Percentiles rank a stretch among this genome's conserved stretches.
Conservation (phyloP, 305 asterid species). For the Solanum hybrid region DNA sequence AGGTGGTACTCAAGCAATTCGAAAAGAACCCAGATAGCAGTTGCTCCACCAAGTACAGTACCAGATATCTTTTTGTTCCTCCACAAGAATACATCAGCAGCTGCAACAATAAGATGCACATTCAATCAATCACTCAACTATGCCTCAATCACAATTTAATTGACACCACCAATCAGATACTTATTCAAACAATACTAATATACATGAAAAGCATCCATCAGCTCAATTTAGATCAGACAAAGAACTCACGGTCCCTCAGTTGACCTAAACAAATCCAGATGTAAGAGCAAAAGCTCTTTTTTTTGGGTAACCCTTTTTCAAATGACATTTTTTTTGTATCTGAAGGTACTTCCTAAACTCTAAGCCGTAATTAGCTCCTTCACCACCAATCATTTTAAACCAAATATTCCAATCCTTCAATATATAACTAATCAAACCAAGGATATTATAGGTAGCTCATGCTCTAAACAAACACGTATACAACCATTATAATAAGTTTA, state of each 20-base stretch:
- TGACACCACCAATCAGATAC: neutral
- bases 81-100: slow-evolving; percentile 92
- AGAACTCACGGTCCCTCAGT: neutral
- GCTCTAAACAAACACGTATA: neutral
- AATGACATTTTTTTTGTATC: neutral
- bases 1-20: slow-evolving; percentile 76
- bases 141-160: neutral
- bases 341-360: neutral
- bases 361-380: neutral
- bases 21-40: slow-evolving; percentile 75
- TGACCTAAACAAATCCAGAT: neutral
- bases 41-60: slow-evolving; percentile 59
- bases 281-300: neutral
- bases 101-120: slow-evolving; percentile 27
- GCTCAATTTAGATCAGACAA: neutral
- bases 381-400: neutral
- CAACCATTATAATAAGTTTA: neutral
- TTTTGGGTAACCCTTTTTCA: neutral
- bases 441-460: neutral
- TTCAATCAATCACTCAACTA: neutral
- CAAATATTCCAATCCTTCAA: neutral
- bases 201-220: neutral
- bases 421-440: neutral
- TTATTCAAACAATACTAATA: neutral
- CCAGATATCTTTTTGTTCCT: slow-evolving; percentile 82